phyloP scores from a whole-genome alignment of 1,139 yeast genomes.

The Debaryomyces coudertii region DNA sequence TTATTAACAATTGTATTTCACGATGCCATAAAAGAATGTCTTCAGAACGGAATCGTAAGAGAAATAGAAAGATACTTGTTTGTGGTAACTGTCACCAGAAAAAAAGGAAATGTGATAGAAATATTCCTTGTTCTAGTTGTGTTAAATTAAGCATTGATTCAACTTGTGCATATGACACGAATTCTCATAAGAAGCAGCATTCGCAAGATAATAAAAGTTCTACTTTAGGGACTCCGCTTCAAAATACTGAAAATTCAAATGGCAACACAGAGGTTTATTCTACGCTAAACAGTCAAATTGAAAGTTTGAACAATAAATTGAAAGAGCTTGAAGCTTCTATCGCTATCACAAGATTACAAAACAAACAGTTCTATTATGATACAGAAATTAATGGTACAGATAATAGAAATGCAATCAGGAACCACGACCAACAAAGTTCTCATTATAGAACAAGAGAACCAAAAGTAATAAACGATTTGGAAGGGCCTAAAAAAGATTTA shows the following conservation, averaged over 20 bases:
- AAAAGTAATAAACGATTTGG: background rate
- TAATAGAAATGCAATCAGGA: background rate
- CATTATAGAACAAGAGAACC: background rate
- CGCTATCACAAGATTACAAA: background rate
- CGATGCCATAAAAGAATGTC: background rate
- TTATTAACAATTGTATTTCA: too few species aligned
- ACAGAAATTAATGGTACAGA: background rate
- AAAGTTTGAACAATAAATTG: background rate
- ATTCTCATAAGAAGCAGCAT: background rate
- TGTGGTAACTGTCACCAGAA: constrained; percentile 16
- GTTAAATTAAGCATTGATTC: constrained; percentile 11
- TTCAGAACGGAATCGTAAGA: constrained; percentile 3
- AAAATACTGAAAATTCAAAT: background rate
- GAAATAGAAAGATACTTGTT: constrained; percentile 14
- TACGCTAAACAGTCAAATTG: background rate
- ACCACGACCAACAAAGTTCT: background rate
- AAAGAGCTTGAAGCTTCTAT: constrained; percentile 5
- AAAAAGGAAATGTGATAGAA: constrained; percentile 16
- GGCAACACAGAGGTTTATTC: background rate
- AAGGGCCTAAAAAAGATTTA: background rate
- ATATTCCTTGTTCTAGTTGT: constrained; percentile 15
- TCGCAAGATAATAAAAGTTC: background rate
- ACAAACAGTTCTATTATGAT: too few species aligned
- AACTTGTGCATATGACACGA: constrained; percentile 11
- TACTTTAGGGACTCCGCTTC: background rate